A percentile compares a stretch with the other conserved stretches of the same genome.
phyloP scores from a whole-genome alignment of 2,329 filamentous ascomycete species.

The Epichloe sylvatica region DNA sequence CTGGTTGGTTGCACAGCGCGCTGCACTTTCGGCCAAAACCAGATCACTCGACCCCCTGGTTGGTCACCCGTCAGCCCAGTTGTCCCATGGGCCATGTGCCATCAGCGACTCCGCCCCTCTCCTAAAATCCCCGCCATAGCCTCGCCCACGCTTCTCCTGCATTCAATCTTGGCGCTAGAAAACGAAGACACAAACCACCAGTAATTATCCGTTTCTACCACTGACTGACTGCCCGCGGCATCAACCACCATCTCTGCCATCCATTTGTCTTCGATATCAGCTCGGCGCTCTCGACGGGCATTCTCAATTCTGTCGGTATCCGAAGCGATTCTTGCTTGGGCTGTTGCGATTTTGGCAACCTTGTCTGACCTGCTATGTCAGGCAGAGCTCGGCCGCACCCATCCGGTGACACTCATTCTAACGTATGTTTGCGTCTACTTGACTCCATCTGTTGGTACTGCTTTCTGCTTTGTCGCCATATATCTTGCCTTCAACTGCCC shows the following conservation, averaged over 20 bases:
- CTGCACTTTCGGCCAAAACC: not conserved
- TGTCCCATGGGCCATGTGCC: too few species aligned
- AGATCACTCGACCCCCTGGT: not conserved
- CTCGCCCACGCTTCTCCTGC: conserved; percentile 4
- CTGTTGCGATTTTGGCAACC: not conserved
- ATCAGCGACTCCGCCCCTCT: not conserved
- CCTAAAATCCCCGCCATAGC: not conserved
- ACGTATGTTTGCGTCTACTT: not conserved
- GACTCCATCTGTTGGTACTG: not conserved
- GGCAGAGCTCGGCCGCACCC: not conserved
- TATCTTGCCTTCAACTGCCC: not conserved
- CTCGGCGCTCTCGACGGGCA: not conserved
- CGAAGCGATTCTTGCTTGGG: not conserved
- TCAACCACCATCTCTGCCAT: not conserved
- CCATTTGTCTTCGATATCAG: not conserved
- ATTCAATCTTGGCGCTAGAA: conserved; percentile 4
- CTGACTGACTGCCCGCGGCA: not conserved
- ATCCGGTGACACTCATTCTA: not conserved
- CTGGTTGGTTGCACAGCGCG: not conserved
- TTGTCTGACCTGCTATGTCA: not conserved
- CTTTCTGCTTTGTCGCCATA: not conserved
- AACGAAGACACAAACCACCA: not conserved
- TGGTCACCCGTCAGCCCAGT: not conserved
- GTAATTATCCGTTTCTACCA: not conserved
- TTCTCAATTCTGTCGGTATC: not conserved